Conservation (phyloP, 2,329 filamentous ascomycete genomes). For the Aspergillus ochraceus region DNA sequence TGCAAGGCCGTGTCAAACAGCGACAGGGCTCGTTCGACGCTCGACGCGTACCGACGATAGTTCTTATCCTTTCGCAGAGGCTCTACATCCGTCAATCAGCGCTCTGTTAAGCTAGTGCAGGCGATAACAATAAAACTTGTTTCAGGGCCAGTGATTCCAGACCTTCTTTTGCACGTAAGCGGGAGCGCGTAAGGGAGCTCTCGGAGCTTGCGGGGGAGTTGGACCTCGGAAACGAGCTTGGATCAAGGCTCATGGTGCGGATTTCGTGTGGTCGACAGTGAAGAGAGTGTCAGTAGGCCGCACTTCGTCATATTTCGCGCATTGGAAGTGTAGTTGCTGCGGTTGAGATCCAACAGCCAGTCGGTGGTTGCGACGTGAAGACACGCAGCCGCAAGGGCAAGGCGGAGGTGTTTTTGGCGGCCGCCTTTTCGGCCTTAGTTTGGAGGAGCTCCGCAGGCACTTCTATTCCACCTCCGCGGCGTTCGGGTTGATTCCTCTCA, state of each 20-base stretch:
- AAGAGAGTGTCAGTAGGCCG: conserved; percentile 19
- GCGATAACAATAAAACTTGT: neutral
- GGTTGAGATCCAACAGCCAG: conserved; percentile 5
- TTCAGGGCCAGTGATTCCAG: conserved; percentile 32
- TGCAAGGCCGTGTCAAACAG: conserved; percentile 91
- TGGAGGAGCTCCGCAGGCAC: neutral
- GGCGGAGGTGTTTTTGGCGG: conserved; percentile 14
- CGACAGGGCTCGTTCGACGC: conserved; percentile 80
- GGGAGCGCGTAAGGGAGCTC: conserved; percentile 75
- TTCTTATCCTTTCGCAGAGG: conserved; percentile 59
- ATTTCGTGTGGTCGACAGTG: conserved; percentile 25
- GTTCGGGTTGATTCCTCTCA: neutral
- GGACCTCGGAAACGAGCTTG: conserved; percentile 42
- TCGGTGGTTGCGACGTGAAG: conserved; percentile 7
- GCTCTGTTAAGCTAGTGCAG: neutral
- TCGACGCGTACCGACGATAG: conserved; percentile 85
- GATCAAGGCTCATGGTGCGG: conserved; percentile 46
- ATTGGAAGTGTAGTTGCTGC: conserved; percentile 18
- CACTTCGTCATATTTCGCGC: conserved; percentile 38
- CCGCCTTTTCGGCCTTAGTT: neutral
- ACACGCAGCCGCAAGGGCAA: conserved; percentile 7
- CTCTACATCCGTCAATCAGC: conserved; percentile 22
- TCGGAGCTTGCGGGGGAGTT: conserved; percentile 80
- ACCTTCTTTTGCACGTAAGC: conserved; percentile 77
- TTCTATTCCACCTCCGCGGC: conserved; percentile 11